Conservation (phyloP, 2,329 filamentous ascomycete genomes). For the Lachnellula occidentalis region DNA sequence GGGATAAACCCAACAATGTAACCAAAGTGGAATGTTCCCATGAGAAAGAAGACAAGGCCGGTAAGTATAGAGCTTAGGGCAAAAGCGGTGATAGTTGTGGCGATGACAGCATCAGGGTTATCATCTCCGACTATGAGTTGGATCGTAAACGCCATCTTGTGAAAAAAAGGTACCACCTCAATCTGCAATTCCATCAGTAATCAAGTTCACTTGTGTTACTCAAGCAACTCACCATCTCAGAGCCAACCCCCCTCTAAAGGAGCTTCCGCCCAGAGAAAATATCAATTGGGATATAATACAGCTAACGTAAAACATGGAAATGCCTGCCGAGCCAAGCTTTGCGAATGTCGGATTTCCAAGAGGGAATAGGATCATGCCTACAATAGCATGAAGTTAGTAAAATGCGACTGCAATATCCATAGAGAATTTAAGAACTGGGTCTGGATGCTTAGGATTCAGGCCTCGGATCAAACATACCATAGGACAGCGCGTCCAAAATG, state of each 20-base stretch:
- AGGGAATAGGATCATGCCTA: slow-evolving; percentile 90
- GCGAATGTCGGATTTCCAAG: slow-evolving; percentile 82
- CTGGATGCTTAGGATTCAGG: neutral
- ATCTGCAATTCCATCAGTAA: slow-evolving; percentile 49
- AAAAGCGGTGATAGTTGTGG: slow-evolving; percentile 90
- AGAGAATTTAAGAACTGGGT: too few relatives aligned
- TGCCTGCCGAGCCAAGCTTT: slow-evolving; percentile 82
- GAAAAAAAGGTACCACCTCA: slow-evolving; percentile 97
- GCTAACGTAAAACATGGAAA: slow-evolving; percentile 98
- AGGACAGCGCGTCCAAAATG: slow-evolving; percentile 89
- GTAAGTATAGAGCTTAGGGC: slow-evolving; percentile 87
- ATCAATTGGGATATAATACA: slow-evolving; percentile 90
- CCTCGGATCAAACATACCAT: slow-evolving; percentile 49
- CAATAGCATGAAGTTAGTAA: neutral
- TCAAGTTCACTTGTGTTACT: slow-evolving; percentile 3
- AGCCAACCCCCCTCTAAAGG: slow-evolving; percentile 87
- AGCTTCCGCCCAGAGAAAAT: slow-evolving; percentile 77
- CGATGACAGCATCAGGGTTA: slow-evolving; percentile 78
- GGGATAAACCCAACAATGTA: slow-evolving; percentile 97
- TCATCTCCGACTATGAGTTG: slow-evolving; percentile 71
- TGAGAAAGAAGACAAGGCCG: slow-evolving; percentile 83
- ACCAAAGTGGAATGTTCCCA: slow-evolving; percentile 81
- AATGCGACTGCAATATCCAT: neutral
- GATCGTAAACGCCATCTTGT: slow-evolving; percentile 94
- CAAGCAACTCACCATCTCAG: slow-evolving; percentile 67